Evolutionary conservation across 139 green algal species (phyloP).

Genomic region (Closterium sp.): DNA sequence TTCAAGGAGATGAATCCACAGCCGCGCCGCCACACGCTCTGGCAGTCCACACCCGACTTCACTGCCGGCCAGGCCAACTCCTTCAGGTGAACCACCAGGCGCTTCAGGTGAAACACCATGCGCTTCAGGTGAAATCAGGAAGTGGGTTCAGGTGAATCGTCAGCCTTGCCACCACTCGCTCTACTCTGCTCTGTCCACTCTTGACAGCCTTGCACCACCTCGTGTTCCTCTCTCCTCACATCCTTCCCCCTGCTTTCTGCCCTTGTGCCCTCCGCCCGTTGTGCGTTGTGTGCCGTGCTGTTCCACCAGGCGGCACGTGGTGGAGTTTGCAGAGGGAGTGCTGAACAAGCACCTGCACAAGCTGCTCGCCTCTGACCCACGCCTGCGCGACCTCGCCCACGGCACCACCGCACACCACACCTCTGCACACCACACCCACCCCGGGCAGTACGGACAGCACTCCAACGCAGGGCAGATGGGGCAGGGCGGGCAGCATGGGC

Average conservation of each 20-base stretch:
- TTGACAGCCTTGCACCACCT: no score
- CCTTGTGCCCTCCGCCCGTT: no score
- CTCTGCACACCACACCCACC: no score
- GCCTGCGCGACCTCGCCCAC: not conserved
- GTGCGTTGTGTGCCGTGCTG: no score
- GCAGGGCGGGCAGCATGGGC: not conserved
- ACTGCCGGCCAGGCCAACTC: constrained; percentile 42
- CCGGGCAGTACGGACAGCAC: not conserved
- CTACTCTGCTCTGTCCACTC: no score
- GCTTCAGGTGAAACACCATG: constrained; percentile 1
- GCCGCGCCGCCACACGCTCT: constrained; percentile 53
- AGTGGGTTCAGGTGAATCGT: not conserved
- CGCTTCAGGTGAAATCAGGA: not conserved
- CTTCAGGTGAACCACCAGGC: constrained; percentile 36
- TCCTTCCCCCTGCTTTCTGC: not conserved
- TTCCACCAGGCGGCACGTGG: not conserved
- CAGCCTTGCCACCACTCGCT: no score
- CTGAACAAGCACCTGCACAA: constrained; percentile 35
- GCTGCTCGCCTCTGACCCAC: constrained; percentile 28
- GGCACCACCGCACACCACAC: no score
- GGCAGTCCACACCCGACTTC: constrained; percentile 39
- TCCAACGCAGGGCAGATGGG: no score
- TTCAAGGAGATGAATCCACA: constrained; percentile 52
- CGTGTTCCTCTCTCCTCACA: no score
- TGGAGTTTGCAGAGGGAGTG: constrained; percentile 28